These are phyloP conservation scores for Nematodospora valgi DNA, from an alignment of 805 yeast genomes.

Conservation along the genomic window DNA sequence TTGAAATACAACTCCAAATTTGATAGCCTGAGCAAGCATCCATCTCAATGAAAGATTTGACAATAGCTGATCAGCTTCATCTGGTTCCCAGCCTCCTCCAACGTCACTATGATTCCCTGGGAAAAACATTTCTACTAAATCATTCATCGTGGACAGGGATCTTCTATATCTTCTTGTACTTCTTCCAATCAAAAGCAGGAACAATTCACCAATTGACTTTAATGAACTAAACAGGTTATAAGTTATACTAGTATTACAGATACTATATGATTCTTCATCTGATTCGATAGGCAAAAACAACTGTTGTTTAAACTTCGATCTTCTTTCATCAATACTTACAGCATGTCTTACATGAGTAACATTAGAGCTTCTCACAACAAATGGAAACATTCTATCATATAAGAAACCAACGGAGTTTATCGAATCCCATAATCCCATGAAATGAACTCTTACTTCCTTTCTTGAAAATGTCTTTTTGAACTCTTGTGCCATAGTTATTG, in stretches of 20 bases:
- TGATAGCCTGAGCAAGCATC: constrained; percentile 55
- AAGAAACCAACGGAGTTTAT: constrained; percentile 64
- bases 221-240: constrained; percentile 2
- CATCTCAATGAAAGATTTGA: constrained; percentile 57
- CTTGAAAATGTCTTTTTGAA: constrained; percentile 55
- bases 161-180: constrained; percentile 1
- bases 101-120: constrained; percentile 68
- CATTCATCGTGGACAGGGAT: constrained; percentile 7
- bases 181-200: background rate
- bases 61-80: constrained; percentile 36
- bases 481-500: constrained; percentile 47
- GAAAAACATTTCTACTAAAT: constrained; percentile 56
- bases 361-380: constrained; percentile 45
- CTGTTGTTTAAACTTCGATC: constrained; percentile 60
- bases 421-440: constrained; percentile 69
- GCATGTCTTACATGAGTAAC: constrained; percentile 67
- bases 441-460: constrained; percentile 42
- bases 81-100: constrained; percentile 65
- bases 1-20: constrained; percentile 48
- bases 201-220: constrained; percentile 4
- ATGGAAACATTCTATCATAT: constrained; percentile 58
- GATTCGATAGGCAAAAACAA: constrained; percentile 38
- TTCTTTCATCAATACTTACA: constrained; percentile 61
- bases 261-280: background rate
- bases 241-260: background rate